Percentiles rank a stretch among this genome's conserved stretches.
These are phyloP conservation scores for Helminthosporium solani DNA, from an alignment of 2,329 filamentous ascomycete genomes.

Conservation along the genomic window DNA sequence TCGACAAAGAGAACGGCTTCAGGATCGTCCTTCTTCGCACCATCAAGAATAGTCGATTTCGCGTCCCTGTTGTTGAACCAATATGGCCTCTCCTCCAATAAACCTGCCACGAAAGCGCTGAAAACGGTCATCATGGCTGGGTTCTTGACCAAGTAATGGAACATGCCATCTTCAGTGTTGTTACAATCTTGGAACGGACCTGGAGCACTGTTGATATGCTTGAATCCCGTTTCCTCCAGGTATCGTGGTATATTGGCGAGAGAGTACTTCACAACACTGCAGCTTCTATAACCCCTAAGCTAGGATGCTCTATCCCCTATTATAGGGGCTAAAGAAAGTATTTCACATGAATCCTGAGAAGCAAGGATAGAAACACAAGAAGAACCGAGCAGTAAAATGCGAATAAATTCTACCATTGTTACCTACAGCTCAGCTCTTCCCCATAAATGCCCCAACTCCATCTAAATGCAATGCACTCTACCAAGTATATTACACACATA, in stretches of 20 bases:
- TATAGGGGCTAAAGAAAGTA: background rate
- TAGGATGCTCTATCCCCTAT: background rate
- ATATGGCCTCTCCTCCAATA: conserved; percentile 3
- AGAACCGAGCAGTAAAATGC: too few relatives aligned
- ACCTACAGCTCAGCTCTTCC: too few relatives aligned
- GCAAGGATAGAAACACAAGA: too few relatives aligned
- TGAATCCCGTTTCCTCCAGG: conserved; percentile 10
- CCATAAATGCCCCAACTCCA: too few relatives aligned
- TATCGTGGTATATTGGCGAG: conserved; percentile 6
- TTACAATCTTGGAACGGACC: conserved; percentile 15
- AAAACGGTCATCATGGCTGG: conserved; percentile 7
- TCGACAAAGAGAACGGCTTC: conserved; percentile 11
- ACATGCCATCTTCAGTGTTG: conserved; percentile 7
- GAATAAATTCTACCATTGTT: too few relatives aligned
- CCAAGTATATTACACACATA: too few relatives aligned
- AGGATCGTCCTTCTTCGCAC: conserved; percentile 1
- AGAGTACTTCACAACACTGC: background rate
- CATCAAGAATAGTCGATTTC: background rate
- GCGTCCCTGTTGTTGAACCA: conserved; percentile 6
- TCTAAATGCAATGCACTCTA: too few relatives aligned
- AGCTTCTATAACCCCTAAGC: too few relatives aligned
- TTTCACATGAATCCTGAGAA: too few relatives aligned
- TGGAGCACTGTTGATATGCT: conserved; percentile 9
- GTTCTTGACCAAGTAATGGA: conserved; percentile 4
- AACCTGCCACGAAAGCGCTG: conserved; percentile 13